Conservation (phyloP, 208 protist genomes). For the Strigomonas culicis region DNA sequence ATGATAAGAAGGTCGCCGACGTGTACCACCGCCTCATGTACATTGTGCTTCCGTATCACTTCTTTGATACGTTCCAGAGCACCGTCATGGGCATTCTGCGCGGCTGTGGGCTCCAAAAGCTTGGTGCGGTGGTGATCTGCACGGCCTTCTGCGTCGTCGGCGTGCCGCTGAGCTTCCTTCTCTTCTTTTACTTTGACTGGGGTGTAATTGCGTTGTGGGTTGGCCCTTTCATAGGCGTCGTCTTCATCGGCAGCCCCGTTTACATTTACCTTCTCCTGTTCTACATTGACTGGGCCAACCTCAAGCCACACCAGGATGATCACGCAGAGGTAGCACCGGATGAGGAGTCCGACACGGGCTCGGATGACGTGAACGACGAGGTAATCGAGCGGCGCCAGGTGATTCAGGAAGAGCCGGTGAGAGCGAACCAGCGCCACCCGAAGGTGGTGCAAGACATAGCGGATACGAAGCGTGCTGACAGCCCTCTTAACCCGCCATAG, state of each 20-base stretch:
- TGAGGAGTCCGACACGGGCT: no score
- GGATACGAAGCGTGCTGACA: no score
- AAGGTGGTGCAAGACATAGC: no score
- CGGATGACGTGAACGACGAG: no score
- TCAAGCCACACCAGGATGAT: conserved; percentile 53
- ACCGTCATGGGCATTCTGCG: conserved; percentile 74
- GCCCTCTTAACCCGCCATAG: no score
- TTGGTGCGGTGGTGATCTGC: conserved; percentile 61
- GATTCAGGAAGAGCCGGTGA: no score
- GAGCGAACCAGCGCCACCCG: no score
- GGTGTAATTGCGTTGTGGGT: conserved; percentile 76
- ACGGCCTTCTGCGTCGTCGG: conserved; percentile 62
- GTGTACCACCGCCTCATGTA: conserved; percentile 59
- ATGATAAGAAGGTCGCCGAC: conserved; percentile 28
- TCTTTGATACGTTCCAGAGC: conserved; percentile 79
- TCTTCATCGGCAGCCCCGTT: conserved; percentile 32
- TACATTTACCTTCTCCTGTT: conserved; percentile 69
- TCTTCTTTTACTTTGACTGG: conserved; percentile 76
- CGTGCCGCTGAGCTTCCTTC: conserved; percentile 55
- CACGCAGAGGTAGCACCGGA: not conserved
- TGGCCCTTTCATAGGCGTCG: conserved; percentile 55
- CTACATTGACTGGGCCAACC: conserved; percentile 69
- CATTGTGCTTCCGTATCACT: conserved; percentile 74
- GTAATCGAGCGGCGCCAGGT: no score
- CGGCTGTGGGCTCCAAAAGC: conserved; percentile 67